Evolutionary conservation across 2,329 filamentous ascomycete species (phyloP).

Genomic region (Pseudopyricularia javanii): DNA sequence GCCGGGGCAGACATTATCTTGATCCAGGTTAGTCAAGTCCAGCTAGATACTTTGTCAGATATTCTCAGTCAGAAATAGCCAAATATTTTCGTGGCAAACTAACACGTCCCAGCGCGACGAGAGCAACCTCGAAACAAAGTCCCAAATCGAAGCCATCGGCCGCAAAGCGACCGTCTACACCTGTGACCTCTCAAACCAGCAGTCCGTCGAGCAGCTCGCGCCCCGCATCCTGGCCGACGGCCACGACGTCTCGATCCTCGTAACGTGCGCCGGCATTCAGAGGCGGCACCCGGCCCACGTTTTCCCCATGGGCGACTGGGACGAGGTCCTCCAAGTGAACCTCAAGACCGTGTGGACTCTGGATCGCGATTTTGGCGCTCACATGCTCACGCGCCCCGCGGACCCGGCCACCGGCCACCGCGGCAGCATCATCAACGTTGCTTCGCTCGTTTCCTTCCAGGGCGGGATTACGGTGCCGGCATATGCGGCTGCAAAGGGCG

Average conservation of each 20-base stretch:
- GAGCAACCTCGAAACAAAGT: slow-evolving; percentile 3
- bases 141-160: slow-evolving; percentile 4
- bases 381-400: slow-evolving; percentile 36
- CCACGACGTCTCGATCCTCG: slow-evolving; percentile 38
- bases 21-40: not conserved
- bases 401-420: slow-evolving; percentile 20
- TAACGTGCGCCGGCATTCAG: slow-evolving; percentile 60
- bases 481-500: slow-evolving; percentile 55
- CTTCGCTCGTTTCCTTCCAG: slow-evolving; percentile 51
- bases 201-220: slow-evolving; percentile 1
- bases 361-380: slow-evolving; percentile 46
- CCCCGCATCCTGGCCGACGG: slow-evolving; percentile 8
- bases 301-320: slow-evolving; percentile 53
- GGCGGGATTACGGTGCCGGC: slow-evolving; percentile 59
- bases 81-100: too few relatives aligned
- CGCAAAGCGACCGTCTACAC: slow-evolving; percentile 9
- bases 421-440: slow-evolving; percentile 54
- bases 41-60: too few relatives aligned
- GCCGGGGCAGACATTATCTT: slow-evolving; percentile 6
- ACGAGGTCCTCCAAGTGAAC: slow-evolving; percentile 44
- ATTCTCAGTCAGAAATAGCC: too few relatives aligned
- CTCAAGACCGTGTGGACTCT: slow-evolving; percentile 52
- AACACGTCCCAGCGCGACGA: slow-evolving; percentile 1
- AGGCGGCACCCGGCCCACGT: slow-evolving; percentile 47
- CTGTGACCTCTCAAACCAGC: slow-evolving; percentile 9